A percentile compares a stretch with the other conserved stretches of the same genome.
phyloP scores from a whole-genome alignment of 202 grass and related monocot genomes.

The Hordeum pubiflorum region DNA sequence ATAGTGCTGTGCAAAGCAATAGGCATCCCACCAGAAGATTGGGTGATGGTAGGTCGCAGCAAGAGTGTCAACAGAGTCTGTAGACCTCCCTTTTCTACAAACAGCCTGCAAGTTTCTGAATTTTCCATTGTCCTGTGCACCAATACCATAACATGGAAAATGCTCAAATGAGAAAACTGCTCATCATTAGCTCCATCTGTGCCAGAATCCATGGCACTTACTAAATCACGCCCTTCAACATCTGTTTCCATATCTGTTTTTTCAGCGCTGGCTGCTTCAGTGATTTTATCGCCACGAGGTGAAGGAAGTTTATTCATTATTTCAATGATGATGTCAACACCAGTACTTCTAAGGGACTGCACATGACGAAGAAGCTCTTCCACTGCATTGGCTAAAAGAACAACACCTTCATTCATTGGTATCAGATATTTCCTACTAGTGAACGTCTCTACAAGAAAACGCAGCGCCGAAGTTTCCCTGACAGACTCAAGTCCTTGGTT shows the following conservation, averaged over 20 bases:
- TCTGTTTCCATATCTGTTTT: slow-evolving; percentile 94
- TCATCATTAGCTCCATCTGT: slow-evolving; percentile 57
- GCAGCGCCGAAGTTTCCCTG: slow-evolving; percentile 61
- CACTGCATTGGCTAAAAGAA: slow-evolving; percentile 87
- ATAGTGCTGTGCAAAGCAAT: slow-evolving; percentile 99
- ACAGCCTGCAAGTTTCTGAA: slow-evolving; percentile 91
- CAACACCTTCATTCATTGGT: slow-evolving; percentile 96
- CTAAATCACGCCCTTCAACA: slow-evolving; percentile 77
- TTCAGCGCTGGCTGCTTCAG: slow-evolving; percentile 40
- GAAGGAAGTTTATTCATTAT: slow-evolving; percentile 76
- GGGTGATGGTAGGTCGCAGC: slow-evolving; percentile 86
- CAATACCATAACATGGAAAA: slow-evolving; percentile 96
- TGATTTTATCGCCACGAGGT: slow-evolving; percentile 40
- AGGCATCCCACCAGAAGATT: slow-evolving; percentile 96
- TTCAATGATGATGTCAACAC: slow-evolving; percentile 96
- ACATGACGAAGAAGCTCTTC: slow-evolving; percentile 96
- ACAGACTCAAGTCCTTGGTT: slow-evolving; percentile 80
- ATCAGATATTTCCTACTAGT: slow-evolving; percentile 90
- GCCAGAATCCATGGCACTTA: slow-evolving; percentile 57
- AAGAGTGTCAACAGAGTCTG: slow-evolving; percentile 75
- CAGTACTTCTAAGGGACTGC: slow-evolving; percentile 80
- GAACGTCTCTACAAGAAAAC: slow-evolving; percentile 74
- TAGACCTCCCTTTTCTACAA: slow-evolving; percentile 90
- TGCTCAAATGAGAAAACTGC: slow-evolving; percentile 85
- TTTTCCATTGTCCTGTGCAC: slow-evolving; percentile 97